Conservation (phyloP, 306 rosid genomes). For the Quercus rubra region DNA sequence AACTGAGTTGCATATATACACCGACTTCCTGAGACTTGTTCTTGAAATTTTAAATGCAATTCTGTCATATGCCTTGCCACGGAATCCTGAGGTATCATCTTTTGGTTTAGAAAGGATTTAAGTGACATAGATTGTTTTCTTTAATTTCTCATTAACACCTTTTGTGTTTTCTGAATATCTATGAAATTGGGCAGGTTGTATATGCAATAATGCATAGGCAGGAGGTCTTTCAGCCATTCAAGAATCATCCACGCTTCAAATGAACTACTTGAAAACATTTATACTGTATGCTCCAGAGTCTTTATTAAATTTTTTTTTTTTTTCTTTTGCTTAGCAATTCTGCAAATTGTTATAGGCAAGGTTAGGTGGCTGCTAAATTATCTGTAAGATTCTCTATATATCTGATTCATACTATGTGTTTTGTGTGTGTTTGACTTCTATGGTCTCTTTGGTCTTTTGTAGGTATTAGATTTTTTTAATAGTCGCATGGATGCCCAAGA, state of each 20-base stretch:
- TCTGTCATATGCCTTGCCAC: conserved; percentile 91
- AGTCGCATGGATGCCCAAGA: conserved; percentile 94
- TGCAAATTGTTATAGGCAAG: conserved; percentile 14
- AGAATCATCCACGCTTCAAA: conserved; percentile 90
- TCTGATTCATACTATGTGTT: background rate
- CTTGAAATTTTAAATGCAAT: conserved; percentile 97
- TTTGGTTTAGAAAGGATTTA: background rate
- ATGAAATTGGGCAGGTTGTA: conserved; percentile 60
- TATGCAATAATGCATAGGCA: conserved; percentile 98
- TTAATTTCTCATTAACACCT: background rate
- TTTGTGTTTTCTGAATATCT: conserved; percentile 5
- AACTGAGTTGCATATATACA: conserved; percentile 89
- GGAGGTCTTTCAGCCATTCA: conserved; percentile 97
- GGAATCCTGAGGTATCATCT: conserved; percentile 90
- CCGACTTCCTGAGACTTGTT: conserved; percentile 97
- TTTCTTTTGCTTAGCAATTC: conserved; percentile 6
- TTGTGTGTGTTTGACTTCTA: conserved; percentile 4
- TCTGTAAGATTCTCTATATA: background rate
- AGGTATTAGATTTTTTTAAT: conserved; percentile 97
- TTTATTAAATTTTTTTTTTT: background rate
- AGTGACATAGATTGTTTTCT: background rate
- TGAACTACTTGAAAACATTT: conserved; percentile 91
- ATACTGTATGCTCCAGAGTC: conserved; percentile 53
- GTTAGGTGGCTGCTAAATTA: conserved; percentile 5
- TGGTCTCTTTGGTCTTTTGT: conserved; percentile 20